These are phyloP conservation scores for Dichotomopilus funicola DNA, from an alignment of 2,329 filamentous ascomycete genomes.

Conservation along the genomic window DNA sequence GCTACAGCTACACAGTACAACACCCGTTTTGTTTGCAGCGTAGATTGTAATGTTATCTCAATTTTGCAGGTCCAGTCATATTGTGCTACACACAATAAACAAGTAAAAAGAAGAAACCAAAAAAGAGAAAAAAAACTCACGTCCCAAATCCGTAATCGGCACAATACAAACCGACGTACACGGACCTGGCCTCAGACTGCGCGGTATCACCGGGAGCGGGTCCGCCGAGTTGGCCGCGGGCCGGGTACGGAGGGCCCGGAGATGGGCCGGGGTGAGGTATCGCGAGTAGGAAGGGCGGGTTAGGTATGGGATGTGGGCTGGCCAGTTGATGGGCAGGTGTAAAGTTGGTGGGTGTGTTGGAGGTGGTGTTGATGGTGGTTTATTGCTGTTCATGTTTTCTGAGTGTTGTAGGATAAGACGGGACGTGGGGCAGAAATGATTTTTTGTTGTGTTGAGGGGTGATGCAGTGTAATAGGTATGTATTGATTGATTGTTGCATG, in stretches of 20 bases:
- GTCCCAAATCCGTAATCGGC: constrained; percentile 41
- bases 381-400: not conserved
- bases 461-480: too few species aligned
- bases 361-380: not conserved
- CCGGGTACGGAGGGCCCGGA: constrained; percentile 31
- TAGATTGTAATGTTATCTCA: too few species aligned
- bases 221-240: constrained; percentile 20
- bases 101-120: not conserved
- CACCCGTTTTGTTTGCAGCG: too few species aligned
- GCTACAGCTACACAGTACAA: too few species aligned
- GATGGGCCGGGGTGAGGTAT: constrained; percentile 38
- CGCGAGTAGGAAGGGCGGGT: constrained; percentile 42
- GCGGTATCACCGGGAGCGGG: constrained; percentile 28
- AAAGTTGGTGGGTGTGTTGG: not conserved
- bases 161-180: constrained; percentile 48
- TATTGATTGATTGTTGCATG: not conserved
- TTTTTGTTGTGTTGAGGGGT: not conserved
- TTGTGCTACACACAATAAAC: too few species aligned
- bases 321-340: constrained; percentile 51
- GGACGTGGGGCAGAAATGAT: not conserved
- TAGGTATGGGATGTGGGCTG: constrained; percentile 46
- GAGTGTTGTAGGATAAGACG: not conserved
- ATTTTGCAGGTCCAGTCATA: too few species aligned
- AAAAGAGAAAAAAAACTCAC: constrained; percentile 3
- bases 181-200: constrained; percentile 36